A percentile compares a stretch with the other conserved stretches of the same genome.
These are phyloP conservation scores for Calophaca sinica DNA, from an alignment of 306 rosid species.

Conservation along the genomic window DNA sequence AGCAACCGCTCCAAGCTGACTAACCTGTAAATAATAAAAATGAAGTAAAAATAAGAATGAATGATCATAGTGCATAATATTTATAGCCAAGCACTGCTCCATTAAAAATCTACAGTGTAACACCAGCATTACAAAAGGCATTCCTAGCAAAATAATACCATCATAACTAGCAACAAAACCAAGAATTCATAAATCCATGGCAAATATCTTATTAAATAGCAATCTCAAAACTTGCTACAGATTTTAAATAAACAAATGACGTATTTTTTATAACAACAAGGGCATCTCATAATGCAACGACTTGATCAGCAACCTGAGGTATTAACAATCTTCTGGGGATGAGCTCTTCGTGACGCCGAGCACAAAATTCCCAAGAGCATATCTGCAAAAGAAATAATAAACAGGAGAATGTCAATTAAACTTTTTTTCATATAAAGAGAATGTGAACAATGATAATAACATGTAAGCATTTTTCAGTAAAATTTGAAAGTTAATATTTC, in stretches of 20 bases:
- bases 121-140: slow-evolving; percentile 25
- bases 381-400: slow-evolving; percentile 60
- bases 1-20: slow-evolving; percentile 95
- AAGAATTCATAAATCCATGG: slow-evolving; percentile 19
- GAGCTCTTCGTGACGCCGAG: slow-evolving; percentile 97
- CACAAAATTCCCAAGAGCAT: slow-evolving; percentile 99
- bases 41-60: slow-evolving; percentile 20
- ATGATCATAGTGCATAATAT: slow-evolving; percentile 27
- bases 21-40: slow-evolving; percentile 65
- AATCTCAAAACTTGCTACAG: slow-evolving; percentile 16
- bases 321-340: slow-evolving; percentile 92
- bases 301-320: slow-evolving; percentile 79
- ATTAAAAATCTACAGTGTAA: slow-evolving; percentile 7
- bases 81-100: slow-evolving; percentile 9
- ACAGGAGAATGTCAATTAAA: slow-evolving; percentile 27
- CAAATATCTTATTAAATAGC: slow-evolving; percentile 21
- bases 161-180: slow-evolving; percentile 16
- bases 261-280: slow-evolving; percentile 27
- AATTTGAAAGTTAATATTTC: slow-evolving; percentile 25
- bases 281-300: slow-evolving; percentile 34
- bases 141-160: slow-evolving; percentile 23
- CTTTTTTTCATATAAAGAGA: slow-evolving; percentile 8
- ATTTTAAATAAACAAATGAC: slow-evolving; percentile 27
- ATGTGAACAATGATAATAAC: slow-evolving; percentile 20
- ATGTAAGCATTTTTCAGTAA: not conserved